Percentiles rank a stretch among this genome's conserved stretches.
Evolutionary conservation across 495 filamentous ascomycete genomes (phyloP).

Genomic region (Aspergillus hancockii): DNA sequence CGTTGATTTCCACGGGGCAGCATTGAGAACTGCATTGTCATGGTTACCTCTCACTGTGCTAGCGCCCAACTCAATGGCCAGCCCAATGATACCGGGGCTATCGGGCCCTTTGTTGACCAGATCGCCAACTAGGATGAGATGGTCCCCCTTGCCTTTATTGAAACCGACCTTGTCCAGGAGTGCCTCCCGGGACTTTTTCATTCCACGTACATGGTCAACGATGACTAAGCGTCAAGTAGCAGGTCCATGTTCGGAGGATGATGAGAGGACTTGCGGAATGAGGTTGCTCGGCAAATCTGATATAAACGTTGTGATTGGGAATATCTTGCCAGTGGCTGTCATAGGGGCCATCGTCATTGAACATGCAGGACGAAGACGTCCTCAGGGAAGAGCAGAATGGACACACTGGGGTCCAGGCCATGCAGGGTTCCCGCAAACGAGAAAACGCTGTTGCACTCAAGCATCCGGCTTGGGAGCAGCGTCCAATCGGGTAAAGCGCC

Average conservation of each 20-base stretch:
- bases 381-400: too few species aligned
- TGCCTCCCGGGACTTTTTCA: conserved; percentile 59
- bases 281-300: conserved; percentile 21
- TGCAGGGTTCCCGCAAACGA: too few species aligned
- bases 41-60: conserved; percentile 82
- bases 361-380: too few species aligned
- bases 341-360: too few species aligned
- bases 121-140: conserved; percentile 79
- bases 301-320: conserved; percentile 24
- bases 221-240: conserved; percentile 57
- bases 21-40: conserved; percentile 69
- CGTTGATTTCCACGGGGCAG: conserved; percentile 19
- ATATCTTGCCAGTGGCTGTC: conserved; percentile 14
- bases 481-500: too few species aligned
- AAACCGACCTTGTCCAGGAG: conserved; percentile 69
- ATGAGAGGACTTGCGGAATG: conserved; percentile 9
- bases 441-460: too few species aligned
- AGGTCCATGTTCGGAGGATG: background rate
- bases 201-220: conserved; percentile 87
- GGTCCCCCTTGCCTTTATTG: conserved; percentile 58
- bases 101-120: conserved; percentile 86
- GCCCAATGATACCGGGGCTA: conserved; percentile 72
- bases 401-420: too few species aligned
- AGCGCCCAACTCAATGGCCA: conserved; percentile 62
- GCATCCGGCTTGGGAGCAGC: too few species aligned